Evolutionary conservation across 345 rosid species (phyloP), one percentile per base, ranked within the genome.

Genomic region (Chamaenerion angustifolium): DNA sequence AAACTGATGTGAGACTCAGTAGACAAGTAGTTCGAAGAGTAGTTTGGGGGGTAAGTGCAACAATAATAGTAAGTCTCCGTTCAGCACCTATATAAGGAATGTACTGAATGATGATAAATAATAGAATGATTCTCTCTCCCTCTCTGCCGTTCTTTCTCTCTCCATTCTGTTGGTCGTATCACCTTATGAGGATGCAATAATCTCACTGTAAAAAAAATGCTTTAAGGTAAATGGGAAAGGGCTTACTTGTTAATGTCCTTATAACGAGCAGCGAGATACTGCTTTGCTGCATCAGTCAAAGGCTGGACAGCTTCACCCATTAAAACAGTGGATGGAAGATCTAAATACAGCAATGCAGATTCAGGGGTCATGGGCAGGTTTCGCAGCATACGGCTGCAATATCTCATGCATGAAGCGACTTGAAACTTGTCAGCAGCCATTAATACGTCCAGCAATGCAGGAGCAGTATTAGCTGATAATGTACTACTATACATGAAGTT

Each of bases 351-450:
- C 77, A 93, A 61, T 3, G 99, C 97, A 6, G 97, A 93, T 48
- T 93, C 97, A 4, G 96, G 94, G 2, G 88, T 88, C 97, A 93
- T 93, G 45, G 85, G 68, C 67, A 78, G 56, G 52, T 75, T 84
- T 19, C 97, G 81, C 62, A 93, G 68, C 17, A 73, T 69, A 27
- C 82, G 75, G 69, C 95, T 84, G 71, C 99, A 88, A 54, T 82
- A 74, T 64, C 95, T 79, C 97, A 93, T 88, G 75, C 99, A 93
- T n/a, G 99, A 88, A 51, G 94, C 97, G 64, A 93, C 99, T 76
- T 93, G 95, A 62, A 93, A 93, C 70, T 93, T 93, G 68, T 93
- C 99, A n/a, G 99, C 97, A 65, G 97, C 96, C 99, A 93, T 93
- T 40, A 93, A 80, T 57, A 93, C 90, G 63, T 93, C 96, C 65